Percentiles rank a stretch among this genome's conserved stretches.
These are phyloP conservation scores for Myxozyma sirexii DNA, from an alignment of 805 yeast genomes.

Conservation along the genomic window DNA sequence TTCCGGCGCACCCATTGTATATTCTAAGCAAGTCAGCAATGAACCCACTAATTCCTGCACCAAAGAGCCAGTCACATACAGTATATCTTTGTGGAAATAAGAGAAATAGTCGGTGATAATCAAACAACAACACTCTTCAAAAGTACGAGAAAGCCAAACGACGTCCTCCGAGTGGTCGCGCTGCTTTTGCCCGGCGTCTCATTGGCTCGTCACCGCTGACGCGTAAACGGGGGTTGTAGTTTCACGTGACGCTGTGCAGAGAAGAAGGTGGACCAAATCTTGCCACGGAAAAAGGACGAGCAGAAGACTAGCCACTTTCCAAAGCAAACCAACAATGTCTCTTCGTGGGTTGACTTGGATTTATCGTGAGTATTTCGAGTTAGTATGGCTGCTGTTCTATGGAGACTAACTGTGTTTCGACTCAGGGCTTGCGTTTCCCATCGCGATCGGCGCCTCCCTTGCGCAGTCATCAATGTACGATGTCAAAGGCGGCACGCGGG, in stretches of 20 bases:
- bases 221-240: not conserved
- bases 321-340: slow-evolving; percentile 6
- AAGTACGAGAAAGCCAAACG: not conserved
- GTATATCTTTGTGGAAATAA: not conserved
- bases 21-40: not conserved
- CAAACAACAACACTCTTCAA: not conserved
- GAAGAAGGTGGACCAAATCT: not conserved
- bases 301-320: not conserved
- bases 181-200: not conserved
- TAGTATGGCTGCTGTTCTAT: not conserved
- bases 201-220: not conserved
- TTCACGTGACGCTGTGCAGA: not conserved
- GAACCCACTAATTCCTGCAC: not conserved
- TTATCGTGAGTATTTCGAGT: slow-evolving; percentile 21
- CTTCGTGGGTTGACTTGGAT: slow-evolving; percentile 27
- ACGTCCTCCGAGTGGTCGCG: too few species aligned
- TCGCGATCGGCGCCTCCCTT: slow-evolving; percentile 55
- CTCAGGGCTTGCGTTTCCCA: slow-evolving; percentile 40
- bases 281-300: not conserved
- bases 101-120: not conserved
- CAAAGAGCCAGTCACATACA: not conserved
- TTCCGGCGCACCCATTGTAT: slow-evolving; percentile 31
- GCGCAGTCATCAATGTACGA: slow-evolving; percentile 87
- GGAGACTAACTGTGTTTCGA: not conserved
- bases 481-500: slow-evolving; percentile 94